Evolutionary conservation across 2,329 filamentous ascomycete species (phyloP).

Genomic region (Chalaropsis ovoidea): DNA sequence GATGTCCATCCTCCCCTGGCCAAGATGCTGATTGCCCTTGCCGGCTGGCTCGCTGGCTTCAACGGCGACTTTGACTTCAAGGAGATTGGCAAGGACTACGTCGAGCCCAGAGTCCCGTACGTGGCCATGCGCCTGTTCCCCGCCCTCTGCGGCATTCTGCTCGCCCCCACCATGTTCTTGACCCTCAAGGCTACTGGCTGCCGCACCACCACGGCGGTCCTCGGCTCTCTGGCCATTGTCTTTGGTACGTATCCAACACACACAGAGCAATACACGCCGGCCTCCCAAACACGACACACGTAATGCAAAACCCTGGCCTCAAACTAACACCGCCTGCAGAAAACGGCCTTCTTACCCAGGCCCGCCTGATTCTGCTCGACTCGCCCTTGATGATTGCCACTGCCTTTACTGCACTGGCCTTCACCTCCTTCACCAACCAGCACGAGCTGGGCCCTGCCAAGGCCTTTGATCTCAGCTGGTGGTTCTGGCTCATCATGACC

Average conservation of each 20-base stretch:
- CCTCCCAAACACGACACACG: background rate
- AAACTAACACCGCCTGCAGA: conserved; percentile 43
- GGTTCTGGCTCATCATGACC: conserved; percentile 90
- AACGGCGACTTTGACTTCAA: conserved; percentile 97
- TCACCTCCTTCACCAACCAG: conserved; percentile 90
- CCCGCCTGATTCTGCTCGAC: conserved; percentile 88
- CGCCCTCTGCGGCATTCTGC: conserved; percentile 75
- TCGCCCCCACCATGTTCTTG: conserved; percentile 87
- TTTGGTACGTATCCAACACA: conserved; percentile 59
- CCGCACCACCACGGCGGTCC: conserved; percentile 68
- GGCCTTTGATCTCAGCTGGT: conserved; percentile 85
- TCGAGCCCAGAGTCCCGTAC: conserved; percentile 90
- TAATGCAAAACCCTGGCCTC: background rate
- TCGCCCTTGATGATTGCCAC: conserved; percentile 90
- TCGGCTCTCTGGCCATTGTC: conserved; percentile 78
- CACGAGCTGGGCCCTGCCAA: conserved; percentile 84
- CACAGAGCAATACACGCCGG: background rate
- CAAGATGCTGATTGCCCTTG: conserved; percentile 91
- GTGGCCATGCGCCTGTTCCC: conserved; percentile 94
- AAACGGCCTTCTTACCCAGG: conserved; percentile 91
- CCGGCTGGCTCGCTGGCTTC: conserved; percentile 90
- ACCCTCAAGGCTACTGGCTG: conserved; percentile 87
- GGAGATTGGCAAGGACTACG: conserved; percentile 97
- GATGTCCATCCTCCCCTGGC: conserved; percentile 97
- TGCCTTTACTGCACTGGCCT: conserved; percentile 79